A percentile compares a stretch with the other conserved stretches of the same genome.
Conservation (phyloP, 2,329 filamentous ascomycete genomes). For the Xylariaceae sp. region DNA sequence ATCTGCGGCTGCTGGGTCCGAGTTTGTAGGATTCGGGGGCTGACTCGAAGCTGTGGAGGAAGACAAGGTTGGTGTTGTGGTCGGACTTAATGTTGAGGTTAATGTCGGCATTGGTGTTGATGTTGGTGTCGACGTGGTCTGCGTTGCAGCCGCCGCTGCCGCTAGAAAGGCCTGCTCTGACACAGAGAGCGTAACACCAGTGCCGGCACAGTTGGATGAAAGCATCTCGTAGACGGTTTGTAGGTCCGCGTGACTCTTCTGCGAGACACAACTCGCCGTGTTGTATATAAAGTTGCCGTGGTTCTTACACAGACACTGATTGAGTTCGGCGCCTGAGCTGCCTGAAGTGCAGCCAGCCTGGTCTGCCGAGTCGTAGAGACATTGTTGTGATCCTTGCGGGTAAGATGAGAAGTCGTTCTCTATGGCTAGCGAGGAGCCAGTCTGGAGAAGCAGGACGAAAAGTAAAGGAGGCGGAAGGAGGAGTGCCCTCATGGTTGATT, state of each 20-base stretch:
- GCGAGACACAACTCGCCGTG: constrained; percentile 53
- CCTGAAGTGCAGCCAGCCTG: constrained; percentile 48
- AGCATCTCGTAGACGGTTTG: constrained; percentile 51
- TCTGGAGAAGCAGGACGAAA: constrained; percentile 39
- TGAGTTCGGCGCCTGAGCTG: constrained; percentile 47
- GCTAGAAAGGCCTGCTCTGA: constrained; percentile 49
- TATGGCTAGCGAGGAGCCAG: constrained; percentile 33
- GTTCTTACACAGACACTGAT: constrained; percentile 58
- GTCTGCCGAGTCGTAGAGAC: constrained; percentile 50
- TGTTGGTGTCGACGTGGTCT: constrained; percentile 25
- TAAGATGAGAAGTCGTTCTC: constrained; percentile 52
- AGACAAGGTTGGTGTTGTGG: constrained; percentile 21
- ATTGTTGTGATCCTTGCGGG: constrained; percentile 48
- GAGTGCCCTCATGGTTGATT: constrained; percentile 31
- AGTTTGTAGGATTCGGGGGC: too few relatives aligned
- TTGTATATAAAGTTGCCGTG: constrained; percentile 55
- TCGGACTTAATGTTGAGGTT: constrained; percentile 21
- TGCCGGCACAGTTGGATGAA: constrained; percentile 50
- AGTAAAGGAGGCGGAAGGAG: constrained; percentile 32
- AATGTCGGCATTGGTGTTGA: constrained; percentile 24
- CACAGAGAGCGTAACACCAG: constrained; percentile 51
- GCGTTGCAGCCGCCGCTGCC: constrained; percentile 33
- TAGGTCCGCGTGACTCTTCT: constrained; percentile 45
- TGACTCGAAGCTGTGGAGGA: constrained; percentile 22
- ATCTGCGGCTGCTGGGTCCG: constrained; percentile 12